phyloP scores from a whole-genome alignment of 495 filamentous ascomycete species.

The Trichocladium antarcticum region DNA sequence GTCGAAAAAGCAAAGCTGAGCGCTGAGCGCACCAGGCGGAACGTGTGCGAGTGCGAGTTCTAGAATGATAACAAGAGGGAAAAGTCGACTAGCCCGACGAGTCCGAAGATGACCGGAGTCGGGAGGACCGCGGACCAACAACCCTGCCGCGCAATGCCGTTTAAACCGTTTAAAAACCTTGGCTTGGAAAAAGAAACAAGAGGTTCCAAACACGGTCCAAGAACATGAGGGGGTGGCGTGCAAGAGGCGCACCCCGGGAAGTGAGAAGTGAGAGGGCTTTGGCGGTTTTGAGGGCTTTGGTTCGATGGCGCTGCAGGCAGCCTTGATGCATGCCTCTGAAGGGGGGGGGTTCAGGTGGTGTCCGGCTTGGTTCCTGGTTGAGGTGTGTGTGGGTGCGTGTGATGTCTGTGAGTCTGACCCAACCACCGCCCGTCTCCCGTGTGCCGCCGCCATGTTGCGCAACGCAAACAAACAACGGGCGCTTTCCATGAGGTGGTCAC shows the following conservation, averaged over 20 bases:
- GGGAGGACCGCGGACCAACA: not conserved
- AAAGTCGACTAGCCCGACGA: not conserved
- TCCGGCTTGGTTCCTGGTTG: not conserved
- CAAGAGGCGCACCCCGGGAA: not conserved
- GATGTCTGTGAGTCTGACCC: not conserved
- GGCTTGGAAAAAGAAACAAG: conserved; percentile 9
- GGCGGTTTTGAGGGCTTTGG: no score
- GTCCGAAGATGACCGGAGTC: not conserved
- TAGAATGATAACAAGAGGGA: conserved; percentile 4
- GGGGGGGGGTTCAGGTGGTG: not conserved
- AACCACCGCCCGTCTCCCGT: not conserved
- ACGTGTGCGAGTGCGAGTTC: not conserved
- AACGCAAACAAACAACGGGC: not conserved
- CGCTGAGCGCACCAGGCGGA: not conserved
- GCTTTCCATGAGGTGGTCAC: no score
- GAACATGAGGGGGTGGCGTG: conserved; percentile 7
- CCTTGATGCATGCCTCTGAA: not conserved
- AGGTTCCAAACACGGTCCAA: conserved; percentile 1
- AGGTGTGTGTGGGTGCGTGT: no score
- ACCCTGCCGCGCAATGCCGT: conserved; percentile 1
- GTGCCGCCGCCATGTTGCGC: conserved; percentile 7
- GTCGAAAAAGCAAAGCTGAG: not conserved
- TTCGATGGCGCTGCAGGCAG: not conserved
- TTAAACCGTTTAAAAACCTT: not conserved
- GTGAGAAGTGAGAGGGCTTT: conserved; percentile 1